phyloP scores from a whole-genome alignment of 139 green algal species.

The Trebouxia sp. region DNA sequence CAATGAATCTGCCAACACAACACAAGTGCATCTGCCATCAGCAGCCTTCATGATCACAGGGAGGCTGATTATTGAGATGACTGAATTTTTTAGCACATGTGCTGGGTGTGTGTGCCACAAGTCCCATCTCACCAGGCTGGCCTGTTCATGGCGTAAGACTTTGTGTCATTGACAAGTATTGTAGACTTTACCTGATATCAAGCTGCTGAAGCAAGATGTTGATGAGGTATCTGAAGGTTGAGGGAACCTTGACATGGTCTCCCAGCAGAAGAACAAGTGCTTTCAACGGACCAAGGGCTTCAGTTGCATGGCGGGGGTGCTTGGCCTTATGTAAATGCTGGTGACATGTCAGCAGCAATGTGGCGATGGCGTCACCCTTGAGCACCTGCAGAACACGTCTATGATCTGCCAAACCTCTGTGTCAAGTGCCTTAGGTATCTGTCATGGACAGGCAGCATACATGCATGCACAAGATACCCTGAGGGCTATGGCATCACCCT shows the following conservation, averaged over 20 bases:
- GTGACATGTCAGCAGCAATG: slow-evolving; percentile 48
- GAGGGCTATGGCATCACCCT: too few relatives aligned
- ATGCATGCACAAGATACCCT: too few relatives aligned
- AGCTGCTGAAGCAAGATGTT: slow-evolving; percentile 55
- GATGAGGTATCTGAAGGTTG: slow-evolving; percentile 43
- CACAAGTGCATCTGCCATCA: too few relatives aligned
- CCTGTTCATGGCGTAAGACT: too few relatives aligned
- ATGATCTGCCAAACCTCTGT: background rate
- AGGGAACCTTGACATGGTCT: slow-evolving; percentile 25
- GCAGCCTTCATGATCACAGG: too few relatives aligned
- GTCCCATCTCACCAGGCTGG: too few relatives aligned
- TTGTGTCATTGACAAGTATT: background rate
- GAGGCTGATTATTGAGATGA: too few relatives aligned
- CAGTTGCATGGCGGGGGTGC: slow-evolving; percentile 38
- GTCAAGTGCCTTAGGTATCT: too few relatives aligned
- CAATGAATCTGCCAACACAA: too few relatives aligned
- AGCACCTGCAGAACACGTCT: slow-evolving; percentile 38
- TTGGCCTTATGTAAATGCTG: slow-evolving; percentile 34
- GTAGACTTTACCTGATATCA: slow-evolving; percentile 15
- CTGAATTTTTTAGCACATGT: too few relatives aligned
- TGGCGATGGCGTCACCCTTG: slow-evolving; percentile 19
- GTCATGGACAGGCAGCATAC: too few relatives aligned
- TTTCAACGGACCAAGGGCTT: slow-evolving; percentile 40
- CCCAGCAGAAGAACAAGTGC: slow-evolving; percentile 45
- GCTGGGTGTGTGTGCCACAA: too few relatives aligned